phyloP scores from a whole-genome alignment of 768 basidiomycete species.

The Crassisporium funariophilum region DNA sequence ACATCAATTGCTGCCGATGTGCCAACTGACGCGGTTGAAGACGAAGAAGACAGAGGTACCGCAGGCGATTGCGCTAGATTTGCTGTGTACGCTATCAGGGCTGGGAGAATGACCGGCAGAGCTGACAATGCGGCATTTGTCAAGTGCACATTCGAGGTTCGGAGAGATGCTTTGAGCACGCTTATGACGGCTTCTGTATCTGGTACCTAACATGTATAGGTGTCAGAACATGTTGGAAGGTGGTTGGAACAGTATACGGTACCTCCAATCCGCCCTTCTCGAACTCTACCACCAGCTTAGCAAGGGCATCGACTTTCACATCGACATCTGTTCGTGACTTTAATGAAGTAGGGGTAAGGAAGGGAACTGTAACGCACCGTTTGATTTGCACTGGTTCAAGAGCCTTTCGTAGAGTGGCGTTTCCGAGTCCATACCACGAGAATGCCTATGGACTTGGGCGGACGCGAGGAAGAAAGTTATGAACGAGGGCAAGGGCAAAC shows the following conservation, averaged over 20 bases:
- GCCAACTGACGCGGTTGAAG: slow-evolving; percentile 48
- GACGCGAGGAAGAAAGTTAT: slow-evolving; percentile 5
- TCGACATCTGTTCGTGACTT: slow-evolving; percentile 63
- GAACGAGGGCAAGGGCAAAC: slow-evolving; percentile 7
- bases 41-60: slow-evolving; percentile 50
- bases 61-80: slow-evolving; percentile 29
- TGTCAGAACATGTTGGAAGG: slow-evolving; percentile 1
- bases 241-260: slow-evolving; percentile 16
- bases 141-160: slow-evolving; percentile 81
- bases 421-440: slow-evolving; percentile 51
- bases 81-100: slow-evolving; percentile 51
- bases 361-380: slow-evolving; percentile 45
- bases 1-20: slow-evolving; percentile 51
- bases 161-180: slow-evolving; percentile 72
- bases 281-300: slow-evolving; percentile 76
- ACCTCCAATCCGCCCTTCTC: slow-evolving; percentile 70
- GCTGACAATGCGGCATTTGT: slow-evolving; percentile 75
- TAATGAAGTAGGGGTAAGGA: slow-evolving; percentile 9
- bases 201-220: slow-evolving; percentile 49
- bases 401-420: slow-evolving; percentile 58
- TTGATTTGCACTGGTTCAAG: slow-evolving; percentile 64
- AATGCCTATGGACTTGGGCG: slow-evolving; percentile 7
- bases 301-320: slow-evolving; percentile 76
- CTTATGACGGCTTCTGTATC: slow-evolving; percentile 73
- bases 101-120: slow-evolving; percentile 65